phyloP scores from a whole-genome alignment of 768 basidiomycete genomes.

The Ramaria rubella region DNA sequence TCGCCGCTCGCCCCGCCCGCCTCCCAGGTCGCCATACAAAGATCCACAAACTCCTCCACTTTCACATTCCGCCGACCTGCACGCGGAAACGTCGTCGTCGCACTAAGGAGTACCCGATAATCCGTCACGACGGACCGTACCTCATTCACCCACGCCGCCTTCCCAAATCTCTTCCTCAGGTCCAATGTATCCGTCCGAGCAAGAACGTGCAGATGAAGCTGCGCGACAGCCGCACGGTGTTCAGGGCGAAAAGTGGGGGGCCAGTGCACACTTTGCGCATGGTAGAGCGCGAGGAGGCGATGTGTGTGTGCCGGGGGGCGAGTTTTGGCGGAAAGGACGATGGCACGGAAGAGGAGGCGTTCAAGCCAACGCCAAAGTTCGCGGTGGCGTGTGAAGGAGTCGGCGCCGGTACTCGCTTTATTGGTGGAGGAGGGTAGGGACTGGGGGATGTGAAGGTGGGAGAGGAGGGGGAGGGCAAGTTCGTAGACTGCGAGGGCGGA shows the following conservation, averaged over 20 bases:
- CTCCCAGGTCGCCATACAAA: constrained; percentile 80
- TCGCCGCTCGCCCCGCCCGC: constrained; percentile 56
- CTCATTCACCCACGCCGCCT: constrained; percentile 54
- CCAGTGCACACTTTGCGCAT: constrained; percentile 60
- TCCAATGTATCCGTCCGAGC: constrained; percentile 14
- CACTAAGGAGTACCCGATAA: constrained; percentile 60
- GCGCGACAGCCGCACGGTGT: constrained; percentile 64
- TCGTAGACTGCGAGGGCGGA: constrained; percentile 55
- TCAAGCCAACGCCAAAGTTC: constrained; percentile 88
- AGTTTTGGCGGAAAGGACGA: constrained; percentile 49
- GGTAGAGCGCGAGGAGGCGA: constrained; percentile 66
- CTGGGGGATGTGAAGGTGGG: constrained; percentile 38
- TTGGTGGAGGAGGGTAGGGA: constrained; percentile 25
- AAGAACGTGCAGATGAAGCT: constrained; percentile 70
- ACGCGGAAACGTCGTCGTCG: constrained; percentile 68
- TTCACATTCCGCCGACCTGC: constrained; percentile 73
- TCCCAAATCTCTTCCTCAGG: too few relatives aligned
- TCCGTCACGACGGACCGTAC: constrained; percentile 64
- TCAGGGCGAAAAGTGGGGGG: constrained; percentile 69
- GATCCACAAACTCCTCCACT: constrained; percentile 79
- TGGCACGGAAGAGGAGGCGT: constrained; percentile 72
- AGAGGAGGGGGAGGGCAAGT: constrained; percentile 48
- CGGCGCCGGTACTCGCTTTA: constrained; percentile 40
- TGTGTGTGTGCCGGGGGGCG: constrained; percentile 30
- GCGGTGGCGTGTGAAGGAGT: constrained; percentile 59